Conservation (phyloP, 2,329 filamentous ascomycete species). For the Ophidiomyces ophidiicola region DNA sequence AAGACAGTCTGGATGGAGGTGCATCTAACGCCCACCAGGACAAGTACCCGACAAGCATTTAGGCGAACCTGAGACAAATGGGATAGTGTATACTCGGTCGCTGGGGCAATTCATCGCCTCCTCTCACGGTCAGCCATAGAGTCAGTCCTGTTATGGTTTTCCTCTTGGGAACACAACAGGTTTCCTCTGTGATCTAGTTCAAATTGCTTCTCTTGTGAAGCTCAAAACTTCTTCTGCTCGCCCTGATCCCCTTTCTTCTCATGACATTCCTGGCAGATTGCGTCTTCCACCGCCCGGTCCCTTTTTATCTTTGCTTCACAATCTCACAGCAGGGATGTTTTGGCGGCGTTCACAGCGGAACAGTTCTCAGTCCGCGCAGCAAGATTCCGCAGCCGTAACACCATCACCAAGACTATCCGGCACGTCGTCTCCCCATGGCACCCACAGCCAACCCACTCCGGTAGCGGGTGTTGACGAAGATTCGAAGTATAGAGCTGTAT, state of each 20-base stretch:
- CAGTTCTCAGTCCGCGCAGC: constrained; percentile 1
- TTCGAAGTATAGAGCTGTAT: constrained; percentile 20
- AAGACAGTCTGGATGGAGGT: not conserved
- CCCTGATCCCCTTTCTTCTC: not conserved
- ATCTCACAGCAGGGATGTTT: constrained; percentile 14
- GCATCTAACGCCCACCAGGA: not conserved
- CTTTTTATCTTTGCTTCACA: constrained; percentile 5
- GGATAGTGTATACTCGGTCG: not conserved
- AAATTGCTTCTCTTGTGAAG: not conserved
- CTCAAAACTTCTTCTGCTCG: not conserved
- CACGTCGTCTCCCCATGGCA: constrained; percentile 8
- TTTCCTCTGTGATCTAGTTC: constrained; percentile 2
- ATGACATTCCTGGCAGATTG: not conserved
- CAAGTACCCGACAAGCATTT: constrained; percentile 3
- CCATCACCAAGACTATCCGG: constrained; percentile 15
- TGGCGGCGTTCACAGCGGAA: constrained; percentile 11
- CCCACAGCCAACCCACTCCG: constrained; percentile 10
- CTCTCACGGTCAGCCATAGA: too few species aligned
- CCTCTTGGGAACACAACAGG: not conserved
- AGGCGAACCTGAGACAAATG: constrained; percentile 2
- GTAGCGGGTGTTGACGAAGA: constrained; percentile 19
- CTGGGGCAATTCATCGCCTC: constrained; percentile 2
- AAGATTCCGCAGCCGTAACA: constrained; percentile 10
- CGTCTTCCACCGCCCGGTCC: not conserved
- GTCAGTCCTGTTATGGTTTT: too few species aligned